Base-by-base conservation (phyloP, 2,329 filamentous ascomycete species). In the Pochonia chlamydosporia region DNA sequence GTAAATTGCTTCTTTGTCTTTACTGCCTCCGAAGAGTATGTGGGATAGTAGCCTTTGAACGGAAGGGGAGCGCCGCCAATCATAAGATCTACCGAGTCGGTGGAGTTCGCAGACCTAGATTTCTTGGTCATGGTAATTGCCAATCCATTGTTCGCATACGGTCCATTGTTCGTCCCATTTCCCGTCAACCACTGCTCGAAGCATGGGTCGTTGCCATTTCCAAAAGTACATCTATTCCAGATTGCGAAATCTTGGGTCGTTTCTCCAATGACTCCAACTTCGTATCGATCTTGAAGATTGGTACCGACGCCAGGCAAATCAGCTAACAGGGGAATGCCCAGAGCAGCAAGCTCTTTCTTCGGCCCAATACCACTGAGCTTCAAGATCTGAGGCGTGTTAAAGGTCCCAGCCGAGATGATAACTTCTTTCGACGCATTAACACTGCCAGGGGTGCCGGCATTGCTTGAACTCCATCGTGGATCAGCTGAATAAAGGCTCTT, bases 241-340 rank as follows among this genome's bases (percentile, higher is more conserved):
- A 8, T 49, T 31, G n/a, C 39, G 24, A 14, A 46, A 37, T 30
- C 26, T 37, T 18, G 49, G 50, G 40, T 50, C 42, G 41, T 45
- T 52, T 0, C 49, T 44, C 0, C 53, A 20, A 3, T 47, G 42
- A 0, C 54, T 56, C 14, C 54, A 0, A 62, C 54, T 47, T 63
- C 59, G 47, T 62, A 61, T 31, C 57, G 58, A 46, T 63, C 61
- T 47, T 56, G 53, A 10, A 62, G 51, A 61, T 84, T 83, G 33
- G 69, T 72, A 23, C 82, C 83, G 10, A 87, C 81, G 40, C 80
- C 82, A 0, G 80, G 81, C 2, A 82, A 68, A 56, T 85, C 71
- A 3, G 67, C 63, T 37, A 82, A 56, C 8, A 81, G 68, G 1
- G 69, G 62, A 50, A 84, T 82, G 20, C 66, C 61, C 55, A 75